phyloP scores from a whole-genome alignment of 441 rosid genomes.

The Metrosideros polymorpha region DNA sequence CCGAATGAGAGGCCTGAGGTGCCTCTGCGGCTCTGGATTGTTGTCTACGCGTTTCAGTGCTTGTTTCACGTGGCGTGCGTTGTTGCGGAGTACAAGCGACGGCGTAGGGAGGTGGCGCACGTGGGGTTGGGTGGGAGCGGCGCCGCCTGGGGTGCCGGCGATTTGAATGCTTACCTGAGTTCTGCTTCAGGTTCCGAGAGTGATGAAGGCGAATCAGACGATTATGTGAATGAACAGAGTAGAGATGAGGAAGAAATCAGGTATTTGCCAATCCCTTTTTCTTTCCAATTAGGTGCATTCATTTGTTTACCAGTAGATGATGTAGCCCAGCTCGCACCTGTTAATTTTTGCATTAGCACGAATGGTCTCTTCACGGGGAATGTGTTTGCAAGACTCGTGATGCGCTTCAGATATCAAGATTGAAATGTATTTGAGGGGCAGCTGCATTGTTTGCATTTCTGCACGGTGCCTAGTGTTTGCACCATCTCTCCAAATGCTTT shows the following conservation, averaged over 20 bases:
- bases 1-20: conserved; percentile 32
- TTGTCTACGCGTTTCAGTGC: conserved; percentile 47
- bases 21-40: conserved; percentile 51
- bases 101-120: conserved; percentile 13
- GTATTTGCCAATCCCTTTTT: conserved; percentile 6
- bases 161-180: conserved; percentile 12
- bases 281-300: no score
- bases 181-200: conserved; percentile 16
- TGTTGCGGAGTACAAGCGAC: conserved; percentile 28
- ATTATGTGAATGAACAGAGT: conserved; percentile 18
- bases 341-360: no score
- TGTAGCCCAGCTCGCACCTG: no score
- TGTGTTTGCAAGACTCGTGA: not conserved
- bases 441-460: not conserved
- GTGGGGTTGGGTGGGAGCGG: not conserved
- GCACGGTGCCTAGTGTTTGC: not conserved
- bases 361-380: no score
- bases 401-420: not conserved
- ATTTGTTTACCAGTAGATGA: no score
- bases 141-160: conserved; percentile 6
- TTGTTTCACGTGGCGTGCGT: conserved; percentile 47
- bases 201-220: conserved; percentile 36
- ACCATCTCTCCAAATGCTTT: not conserved
- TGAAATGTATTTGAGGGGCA: not conserved
- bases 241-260: conserved; percentile 32